phyloP scores from a whole-genome alignment of 2,329 filamentous ascomycete species.

The Trichoderma sp. region DNA sequence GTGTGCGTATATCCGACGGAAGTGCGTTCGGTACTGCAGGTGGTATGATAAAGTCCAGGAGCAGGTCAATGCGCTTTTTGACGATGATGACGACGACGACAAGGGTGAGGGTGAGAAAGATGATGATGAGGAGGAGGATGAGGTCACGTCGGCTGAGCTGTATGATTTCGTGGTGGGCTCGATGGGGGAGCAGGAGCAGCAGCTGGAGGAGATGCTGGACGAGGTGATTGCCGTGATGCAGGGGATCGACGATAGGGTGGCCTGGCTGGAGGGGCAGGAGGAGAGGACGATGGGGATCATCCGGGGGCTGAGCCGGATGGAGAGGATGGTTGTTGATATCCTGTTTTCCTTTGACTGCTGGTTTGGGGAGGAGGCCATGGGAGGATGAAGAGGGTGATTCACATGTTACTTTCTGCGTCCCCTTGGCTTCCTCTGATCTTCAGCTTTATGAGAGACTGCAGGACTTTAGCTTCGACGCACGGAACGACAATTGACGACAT shows the following conservation, averaged over 20 bases:
- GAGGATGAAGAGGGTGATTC: not conserved
- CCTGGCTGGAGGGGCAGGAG: not conserved
- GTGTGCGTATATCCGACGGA: not conserved
- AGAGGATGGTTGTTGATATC: not conserved
- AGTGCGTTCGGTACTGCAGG: not conserved
- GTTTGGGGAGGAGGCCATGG: not conserved
- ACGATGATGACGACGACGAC: not conserved
- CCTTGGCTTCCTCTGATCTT: too few relatives aligned
- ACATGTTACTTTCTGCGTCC: too few relatives aligned
- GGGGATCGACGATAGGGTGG: not conserved
- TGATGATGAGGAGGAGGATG: not conserved
- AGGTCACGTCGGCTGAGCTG: not conserved
- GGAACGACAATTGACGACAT: too few relatives aligned
- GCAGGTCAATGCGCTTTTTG: not conserved
- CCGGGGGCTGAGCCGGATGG: not conserved
- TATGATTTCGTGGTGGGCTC: not conserved
- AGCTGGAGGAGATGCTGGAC: not conserved
- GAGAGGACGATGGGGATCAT: not conserved
- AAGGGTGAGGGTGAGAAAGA: not conserved
- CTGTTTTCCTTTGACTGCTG: not conserved
- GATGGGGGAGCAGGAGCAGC: not conserved
- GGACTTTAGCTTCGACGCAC: too few relatives aligned
- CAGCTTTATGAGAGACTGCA: too few relatives aligned
- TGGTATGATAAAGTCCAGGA: conserved; percentile 1
- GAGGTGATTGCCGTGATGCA: not conserved